Base-by-base conservation (phyloP, 1,284 basidiomycete genomes). In the Apiotrichum brassicae region DNA sequence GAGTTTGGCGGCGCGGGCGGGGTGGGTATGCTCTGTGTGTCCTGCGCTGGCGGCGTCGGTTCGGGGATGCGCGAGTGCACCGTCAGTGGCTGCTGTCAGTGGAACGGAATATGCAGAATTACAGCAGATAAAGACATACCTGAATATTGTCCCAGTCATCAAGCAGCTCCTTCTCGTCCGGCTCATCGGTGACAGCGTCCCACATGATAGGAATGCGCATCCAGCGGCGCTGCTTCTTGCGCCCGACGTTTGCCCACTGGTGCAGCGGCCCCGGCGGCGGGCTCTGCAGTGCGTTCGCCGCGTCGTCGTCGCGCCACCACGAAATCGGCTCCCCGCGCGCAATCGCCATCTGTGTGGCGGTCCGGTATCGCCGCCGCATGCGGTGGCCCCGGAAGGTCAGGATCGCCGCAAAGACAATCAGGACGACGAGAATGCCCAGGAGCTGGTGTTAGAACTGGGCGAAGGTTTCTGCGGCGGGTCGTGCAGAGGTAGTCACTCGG, bases 351-450 rank as follows among this genome's bases (percentile, higher is more conserved):
- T 67, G 66, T 6, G 64, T 57, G 2, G 66, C 65, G 13, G 62
- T 61, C 11, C 65, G 59, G 49, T 67, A 68, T 26, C 63, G 61
- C 18, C 65, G 46, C 22, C 68, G 54, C 33, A 65, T 53, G 23
- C 64, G 56, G 41, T 64, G 61, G 3, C 60, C 58, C 25, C 66
- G 56, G 19, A 56, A 46, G 12, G 62, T 61, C 12, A 70, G 44
- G 25, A 58, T 59, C 7, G 53, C 61, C 3, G 66, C 68, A 18
- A 67, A 44, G 13, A 53, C 26, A 30, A 68, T 51, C 16, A 70
- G 54, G 23, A 64, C 50, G 28, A 67, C 58, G 13, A 70, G 53
- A 13, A 68, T 62, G 22, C 63, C 68, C n/a, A 70, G 63, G 37
- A 70, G 66, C 68, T 70, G 53, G 12, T 33, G 37, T 30, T 30